Base-by-base conservation (phyloP, 2,329 filamentous ascomycete species). In the Hymenoscyphus linearis region DNA sequence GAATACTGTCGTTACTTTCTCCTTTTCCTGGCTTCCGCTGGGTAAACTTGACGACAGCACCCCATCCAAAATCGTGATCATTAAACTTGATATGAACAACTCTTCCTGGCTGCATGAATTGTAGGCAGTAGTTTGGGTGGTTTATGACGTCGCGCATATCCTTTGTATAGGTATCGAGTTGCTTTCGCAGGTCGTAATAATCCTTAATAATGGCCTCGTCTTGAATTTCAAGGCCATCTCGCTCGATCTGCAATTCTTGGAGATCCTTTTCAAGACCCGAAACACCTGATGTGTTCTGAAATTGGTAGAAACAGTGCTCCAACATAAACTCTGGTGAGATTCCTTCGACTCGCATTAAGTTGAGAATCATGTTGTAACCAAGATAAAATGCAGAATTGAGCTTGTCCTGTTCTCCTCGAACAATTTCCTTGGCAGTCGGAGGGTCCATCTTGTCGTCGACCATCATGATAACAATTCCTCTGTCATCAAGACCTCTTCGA, bases 401-500 rank as follows among this genome's bases (percentile, higher is more conserved):
- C 68, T 93, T 92, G 75, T 99, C 96, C 75, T 99, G 95, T 72
- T 97, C 90, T 67, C 95, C 95, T 58, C 95, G 91, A 13, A 99
- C 95, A 69, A 99, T 97, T 66, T 90, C 88, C 76, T 96, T 96
- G 50, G 95, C 93, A n/a, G 89, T 87, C 2, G 91, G 86, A 1
- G 95, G 95, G 71, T 99, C 95, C 79, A 99, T 93, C 77, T 95
- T 91, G 74, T 96, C 90, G 72, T 96, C 89, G 64, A 99, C 90
- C 93, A 99, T 98, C 91, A 99, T 98, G 74, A 99, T 98, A 68
- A 99, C 95, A 69, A 98, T 96, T 83, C 95, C 95, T 67, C 95
- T 89, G 65, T 97, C 93, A 78, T 99, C 95, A 59, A 99, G 88
- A 77, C 95, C 95, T 85, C 95, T 88, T 82, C 95, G 90, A 73